Evolutionary conservation across 768 basidiomycete species (phyloP).

Genomic region (Hericium erinaceus): DNA sequence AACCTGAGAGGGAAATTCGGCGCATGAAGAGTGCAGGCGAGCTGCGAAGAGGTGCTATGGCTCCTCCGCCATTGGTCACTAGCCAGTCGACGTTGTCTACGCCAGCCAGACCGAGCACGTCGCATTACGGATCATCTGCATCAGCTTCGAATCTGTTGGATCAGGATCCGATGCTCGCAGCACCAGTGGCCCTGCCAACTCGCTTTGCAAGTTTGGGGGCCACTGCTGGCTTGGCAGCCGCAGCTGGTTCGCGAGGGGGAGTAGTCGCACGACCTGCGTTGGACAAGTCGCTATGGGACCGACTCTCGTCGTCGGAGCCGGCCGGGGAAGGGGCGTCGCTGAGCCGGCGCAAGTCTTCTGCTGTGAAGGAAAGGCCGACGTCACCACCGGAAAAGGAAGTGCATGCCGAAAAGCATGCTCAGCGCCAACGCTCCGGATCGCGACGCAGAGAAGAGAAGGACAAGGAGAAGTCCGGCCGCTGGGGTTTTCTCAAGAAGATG

Average conservation of each 20-base stretch:
- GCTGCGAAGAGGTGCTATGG: slow-evolving; percentile 41
- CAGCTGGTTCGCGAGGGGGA: background rate
- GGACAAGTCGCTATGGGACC: slow-evolving; percentile 40
- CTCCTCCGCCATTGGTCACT: slow-evolving; percentile 9
- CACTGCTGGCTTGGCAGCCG: slow-evolving; percentile 27
- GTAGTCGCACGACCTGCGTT: slow-evolving; percentile 27
- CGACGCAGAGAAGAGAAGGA: slow-evolving; percentile 19
- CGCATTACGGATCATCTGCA: slow-evolving; percentile 49
- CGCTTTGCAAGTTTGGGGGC: slow-evolving; percentile 65
- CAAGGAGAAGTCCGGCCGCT: slow-evolving; percentile 65
- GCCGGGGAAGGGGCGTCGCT: background rate
- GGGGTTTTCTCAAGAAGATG: slow-evolving; percentile 98
- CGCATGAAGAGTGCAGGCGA: slow-evolving; percentile 83
- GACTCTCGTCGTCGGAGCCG: background rate
- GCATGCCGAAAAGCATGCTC: background rate
- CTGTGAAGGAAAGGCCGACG: background rate
- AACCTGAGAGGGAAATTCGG: slow-evolving; percentile 13
- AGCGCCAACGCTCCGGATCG: slow-evolving; percentile 10
- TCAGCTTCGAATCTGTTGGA: slow-evolving; percentile 61
- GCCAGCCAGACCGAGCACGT: slow-evolving; percentile 31
- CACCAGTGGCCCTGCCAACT: slow-evolving; percentile 25
- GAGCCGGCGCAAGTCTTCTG: background rate
- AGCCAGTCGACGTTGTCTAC: slow-evolving; percentile 21
- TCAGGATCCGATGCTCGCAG: slow-evolving; percentile 25
- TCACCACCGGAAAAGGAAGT: background rate